These are phyloP conservation scores for Erysiphe neolycopersici DNA, from an alignment of 2,329 filamentous ascomycete species.

Conservation along the genomic window DNA sequence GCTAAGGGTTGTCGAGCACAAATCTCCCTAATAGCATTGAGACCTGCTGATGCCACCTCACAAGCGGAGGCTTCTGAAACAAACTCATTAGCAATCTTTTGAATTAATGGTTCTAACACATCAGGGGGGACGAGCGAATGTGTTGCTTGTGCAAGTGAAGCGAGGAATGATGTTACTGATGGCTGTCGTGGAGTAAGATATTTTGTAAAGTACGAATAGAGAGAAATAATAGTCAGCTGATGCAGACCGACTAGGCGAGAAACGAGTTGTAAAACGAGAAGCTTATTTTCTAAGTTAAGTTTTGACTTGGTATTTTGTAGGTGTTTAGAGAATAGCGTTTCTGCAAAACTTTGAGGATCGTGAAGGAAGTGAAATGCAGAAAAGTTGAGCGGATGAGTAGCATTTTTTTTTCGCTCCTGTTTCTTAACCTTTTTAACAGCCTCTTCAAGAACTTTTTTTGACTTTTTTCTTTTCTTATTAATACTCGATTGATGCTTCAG, in stretches of 20 bases:
- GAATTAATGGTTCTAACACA: slow-evolving; percentile 64
- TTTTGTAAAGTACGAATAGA: slow-evolving; percentile 95
- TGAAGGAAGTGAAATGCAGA: slow-evolving; percentile 82
- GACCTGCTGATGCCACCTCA: slow-evolving; percentile 72
- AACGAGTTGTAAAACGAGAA: slow-evolving; percentile 73
- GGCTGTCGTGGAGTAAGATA: slow-evolving; percentile 70
- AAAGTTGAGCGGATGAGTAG: slow-evolving; percentile 78
- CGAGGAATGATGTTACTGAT: slow-evolving; percentile 77
- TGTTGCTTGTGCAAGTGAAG: slow-evolving; percentile 72
- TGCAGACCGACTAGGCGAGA: slow-evolving; percentile 79
- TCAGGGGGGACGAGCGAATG: slow-evolving; percentile 84
- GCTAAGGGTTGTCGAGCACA: slow-evolving; percentile 82
- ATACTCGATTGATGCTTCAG: slow-evolving; percentile 67
- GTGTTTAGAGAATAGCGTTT: slow-evolving; percentile 73
- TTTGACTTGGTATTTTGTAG: slow-evolving; percentile 67
- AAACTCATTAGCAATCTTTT: slow-evolving; percentile 96
- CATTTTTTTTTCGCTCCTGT: slow-evolving; percentile 65
- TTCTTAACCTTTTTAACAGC: slow-evolving; percentile 62
- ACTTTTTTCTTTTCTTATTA: slow-evolving; percentile 92
- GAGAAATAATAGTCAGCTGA: slow-evolving; percentile 63
- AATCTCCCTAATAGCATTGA: slow-evolving; percentile 87
- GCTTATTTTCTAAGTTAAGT: slow-evolving; percentile 64
- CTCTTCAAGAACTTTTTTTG: slow-evolving; percentile 49
- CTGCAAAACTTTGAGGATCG: slow-evolving; percentile 82
- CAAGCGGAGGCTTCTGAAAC: slow-evolving; percentile 80